Conservation (phyloP, 1,284 basidiomycete species). For the Sutorius eximius region DNA sequence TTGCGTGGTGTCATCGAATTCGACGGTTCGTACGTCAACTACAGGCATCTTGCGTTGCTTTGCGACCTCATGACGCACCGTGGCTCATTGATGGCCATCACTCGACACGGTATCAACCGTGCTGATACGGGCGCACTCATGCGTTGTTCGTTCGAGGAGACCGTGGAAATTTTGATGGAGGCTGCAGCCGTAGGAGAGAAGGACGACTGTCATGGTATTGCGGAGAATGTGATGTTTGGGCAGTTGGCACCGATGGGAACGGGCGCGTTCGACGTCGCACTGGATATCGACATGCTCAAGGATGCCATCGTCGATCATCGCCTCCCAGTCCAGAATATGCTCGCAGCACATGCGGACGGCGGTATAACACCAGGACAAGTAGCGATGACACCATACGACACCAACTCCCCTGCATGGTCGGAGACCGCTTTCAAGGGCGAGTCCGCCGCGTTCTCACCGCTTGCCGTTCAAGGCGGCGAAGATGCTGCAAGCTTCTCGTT, state of each 20-base stretch:
- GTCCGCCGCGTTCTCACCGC: conserved; percentile 90
- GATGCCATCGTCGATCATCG: conserved; percentile 98
- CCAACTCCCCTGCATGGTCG: conserved; percentile 81
- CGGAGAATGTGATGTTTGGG: conserved; percentile 98
- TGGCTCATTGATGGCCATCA: conserved; percentile 96
- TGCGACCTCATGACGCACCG: conserved; percentile 99
- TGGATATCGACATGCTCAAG: conserved; percentile 98
- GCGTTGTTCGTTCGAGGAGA: conserved; percentile 99
- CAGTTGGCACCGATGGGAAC: conserved; percentile 99
- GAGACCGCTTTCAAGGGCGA: conserved; percentile 77
- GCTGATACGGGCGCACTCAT: conserved; percentile 97
- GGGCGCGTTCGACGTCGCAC: conserved; percentile 91
- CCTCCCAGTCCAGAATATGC: conserved; percentile 84
- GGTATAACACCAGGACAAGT: conserved; percentile 91
- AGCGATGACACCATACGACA: conserved; percentile 94
- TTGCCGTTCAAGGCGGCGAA: conserved; percentile 86
- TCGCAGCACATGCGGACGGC: conserved; percentile 77
- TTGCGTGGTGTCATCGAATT: conserved; percentile 95
- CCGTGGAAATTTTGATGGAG: conserved; percentile 98
- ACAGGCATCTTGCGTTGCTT: conserved; percentile 92
- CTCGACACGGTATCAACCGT: conserved; percentile 98
- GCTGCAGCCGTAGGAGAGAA: conserved; percentile 97
- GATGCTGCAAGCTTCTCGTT: conserved; percentile 73
- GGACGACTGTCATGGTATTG: conserved; percentile 97
- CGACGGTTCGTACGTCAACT: conserved; percentile 99